These are phyloP conservation scores for Cucurbita pepo DNA, from an alignment of 306 rosid species.

Conservation along the genomic window DNA sequence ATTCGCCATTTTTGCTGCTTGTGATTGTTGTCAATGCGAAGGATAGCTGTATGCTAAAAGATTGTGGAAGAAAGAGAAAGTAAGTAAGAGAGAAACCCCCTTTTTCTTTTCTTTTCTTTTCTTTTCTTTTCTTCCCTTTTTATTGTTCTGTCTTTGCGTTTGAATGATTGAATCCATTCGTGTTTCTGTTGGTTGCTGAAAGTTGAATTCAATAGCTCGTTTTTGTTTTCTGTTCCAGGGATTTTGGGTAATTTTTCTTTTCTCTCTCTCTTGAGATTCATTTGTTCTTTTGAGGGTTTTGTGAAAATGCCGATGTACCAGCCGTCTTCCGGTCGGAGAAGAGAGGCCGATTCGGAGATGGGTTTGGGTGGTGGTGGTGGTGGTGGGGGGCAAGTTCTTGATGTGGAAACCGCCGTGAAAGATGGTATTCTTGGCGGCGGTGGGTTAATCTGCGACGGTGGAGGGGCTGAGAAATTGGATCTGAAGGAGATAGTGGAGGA, in stretches of 20 bases:
- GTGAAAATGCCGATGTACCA: slow-evolving; percentile 28
- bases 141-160: neutral
- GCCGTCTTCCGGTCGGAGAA: neutral
- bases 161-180: neutral
- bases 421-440: slow-evolving; percentile 45
- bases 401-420: slow-evolving; percentile 50
- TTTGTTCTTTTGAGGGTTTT: neutral
- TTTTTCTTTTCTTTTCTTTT: neutral
- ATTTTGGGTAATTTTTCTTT: neutral
- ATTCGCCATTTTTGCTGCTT: slow-evolving; percentile 12
- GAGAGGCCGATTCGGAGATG: too few relatives aligned
- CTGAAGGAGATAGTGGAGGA: slow-evolving; percentile 46
- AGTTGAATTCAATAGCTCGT: neutral
- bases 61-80: neutral
- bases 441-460: slow-evolving; percentile 7
- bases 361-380: neutral
- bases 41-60: neutral
- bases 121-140: neutral
- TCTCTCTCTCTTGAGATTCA: neutral
- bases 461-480: slow-evolving; percentile 30
- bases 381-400: slow-evolving; percentile 35
- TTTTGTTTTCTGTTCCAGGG: neutral
- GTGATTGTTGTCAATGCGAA: slow-evolving; percentile 17
- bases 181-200: neutral
- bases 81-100: neutral